A percentile compares a stretch with the other conserved stretches of the same genome.
These are phyloP conservation scores for Aspergillus viridinutans DNA, from an alignment of 2,329 filamentous ascomycete genomes.

Conservation along the genomic window DNA sequence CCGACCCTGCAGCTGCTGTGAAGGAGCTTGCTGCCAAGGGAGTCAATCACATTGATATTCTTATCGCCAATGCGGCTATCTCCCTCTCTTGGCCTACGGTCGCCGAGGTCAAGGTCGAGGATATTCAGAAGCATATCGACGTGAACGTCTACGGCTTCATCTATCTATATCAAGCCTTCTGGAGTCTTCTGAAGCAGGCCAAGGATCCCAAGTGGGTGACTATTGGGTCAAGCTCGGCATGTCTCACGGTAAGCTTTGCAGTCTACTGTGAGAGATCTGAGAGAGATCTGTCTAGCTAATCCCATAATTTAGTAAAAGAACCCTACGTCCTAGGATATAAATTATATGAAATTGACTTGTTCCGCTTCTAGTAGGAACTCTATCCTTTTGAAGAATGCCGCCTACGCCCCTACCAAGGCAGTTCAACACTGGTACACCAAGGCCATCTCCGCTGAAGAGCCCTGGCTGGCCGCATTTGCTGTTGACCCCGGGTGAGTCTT, in stretches of 20 bases:
- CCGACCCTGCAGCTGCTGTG: slow-evolving; percentile 33
- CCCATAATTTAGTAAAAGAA: neutral
- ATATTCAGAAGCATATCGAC: slow-evolving; percentile 25
- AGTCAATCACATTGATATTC: slow-evolving; percentile 46
- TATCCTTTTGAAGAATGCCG: slow-evolving; percentile 7
- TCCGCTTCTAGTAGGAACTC: slow-evolving; percentile 1
- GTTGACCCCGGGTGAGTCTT: slow-evolving; percentile 14
- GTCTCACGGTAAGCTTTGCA: slow-evolving; percentile 3
- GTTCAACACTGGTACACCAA: slow-evolving; percentile 15
- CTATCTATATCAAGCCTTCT: slow-evolving; percentile 12
- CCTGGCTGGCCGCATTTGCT: slow-evolving; percentile 15
- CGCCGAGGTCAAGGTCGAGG: slow-evolving; percentile 6
- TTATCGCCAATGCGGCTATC: slow-evolving; percentile 53
- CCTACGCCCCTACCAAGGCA: slow-evolving; percentile 14
- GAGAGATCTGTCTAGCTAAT: neutral
- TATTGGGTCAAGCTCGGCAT: slow-evolving; percentile 10
- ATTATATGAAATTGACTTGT: too few species aligned
- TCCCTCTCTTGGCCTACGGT: slow-evolving; percentile 14
- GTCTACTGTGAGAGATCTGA: too few species aligned
- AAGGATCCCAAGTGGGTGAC: slow-evolving; percentile 13
- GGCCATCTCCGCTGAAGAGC: slow-evolving; percentile 5
- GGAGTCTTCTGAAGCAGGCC: slow-evolving; percentile 6
- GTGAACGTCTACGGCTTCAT: slow-evolving; percentile 37
- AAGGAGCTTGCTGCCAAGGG: slow-evolving; percentile 25
- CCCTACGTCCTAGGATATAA: too few species aligned